phyloP scores from a whole-genome alignment of 305 asterid genomes.

The Coffea humblotiana region DNA sequence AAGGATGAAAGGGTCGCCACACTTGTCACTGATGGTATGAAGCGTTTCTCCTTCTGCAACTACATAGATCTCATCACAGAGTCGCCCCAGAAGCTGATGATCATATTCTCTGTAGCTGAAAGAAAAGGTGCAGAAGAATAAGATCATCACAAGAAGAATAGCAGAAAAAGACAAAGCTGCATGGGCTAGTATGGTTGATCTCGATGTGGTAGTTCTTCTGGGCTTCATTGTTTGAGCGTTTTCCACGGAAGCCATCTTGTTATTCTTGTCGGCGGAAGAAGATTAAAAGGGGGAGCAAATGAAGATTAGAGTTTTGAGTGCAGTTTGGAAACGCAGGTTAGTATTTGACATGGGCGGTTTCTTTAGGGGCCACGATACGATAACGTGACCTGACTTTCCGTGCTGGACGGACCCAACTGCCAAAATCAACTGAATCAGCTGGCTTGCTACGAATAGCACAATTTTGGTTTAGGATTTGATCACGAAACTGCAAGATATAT shows the following conservation, averaged over 20 bases:
- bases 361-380: background rate
- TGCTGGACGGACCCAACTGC: background rate
- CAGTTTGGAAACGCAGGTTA: background rate
- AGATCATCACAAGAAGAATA: background rate
- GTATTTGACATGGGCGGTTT: background rate
- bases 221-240: background rate
- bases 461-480: background rate
- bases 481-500: background rate
- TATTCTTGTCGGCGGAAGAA: background rate
- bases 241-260: background rate
- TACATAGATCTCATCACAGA: slow-evolving; percentile 32
- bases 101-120: background rate
- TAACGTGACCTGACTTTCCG: background rate
- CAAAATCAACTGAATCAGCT: background rate
- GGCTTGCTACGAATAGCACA: background rate
- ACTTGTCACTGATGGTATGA: slow-evolving; percentile 32
- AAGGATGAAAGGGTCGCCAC: slow-evolving; percentile 37
- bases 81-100: background rate
- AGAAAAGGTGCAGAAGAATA: background rate
- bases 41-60: slow-evolving; percentile 41
- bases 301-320: background rate
- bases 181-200: background rate
- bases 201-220: background rate
- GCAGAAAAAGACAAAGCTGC: background rate
- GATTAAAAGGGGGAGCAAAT: no score